phyloP scores from a whole-genome alignment of 2,329 filamentous ascomycete genomes.

The Trichoderma hamatum region DNA sequence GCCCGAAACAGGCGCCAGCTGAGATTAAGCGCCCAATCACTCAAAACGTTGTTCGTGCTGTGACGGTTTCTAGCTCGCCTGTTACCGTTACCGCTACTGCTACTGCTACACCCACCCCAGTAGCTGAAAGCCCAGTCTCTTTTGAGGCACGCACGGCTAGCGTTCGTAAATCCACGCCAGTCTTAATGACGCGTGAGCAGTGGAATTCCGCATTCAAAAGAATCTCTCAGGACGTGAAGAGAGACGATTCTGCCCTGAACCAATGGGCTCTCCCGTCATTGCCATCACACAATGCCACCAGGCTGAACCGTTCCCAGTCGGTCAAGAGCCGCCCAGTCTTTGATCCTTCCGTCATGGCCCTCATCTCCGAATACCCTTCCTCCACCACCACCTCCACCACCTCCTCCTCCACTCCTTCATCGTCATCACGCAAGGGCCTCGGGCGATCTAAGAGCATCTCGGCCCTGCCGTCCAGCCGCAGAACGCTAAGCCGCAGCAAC shows the following conservation, averaged over 20 bases:
- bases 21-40: neutral
- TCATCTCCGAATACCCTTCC: constrained; percentile 21
- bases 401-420: neutral
- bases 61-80: neutral
- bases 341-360: constrained; percentile 20
- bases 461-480: constrained; percentile 6
- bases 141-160: neutral
- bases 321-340: constrained; percentile 23
- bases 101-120: neutral
- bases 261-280: neutral
- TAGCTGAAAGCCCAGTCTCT: neutral
- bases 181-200: constrained; percentile 24
- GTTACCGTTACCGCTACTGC: neutral
- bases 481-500: neutral
- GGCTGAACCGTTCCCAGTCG: constrained; percentile 9
- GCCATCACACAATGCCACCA: neutral
- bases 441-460: constrained; percentile 21
- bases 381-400: neutral
- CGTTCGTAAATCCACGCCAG: constrained; percentile 1
- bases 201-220: constrained; percentile 22
- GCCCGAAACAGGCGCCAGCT: neutral
- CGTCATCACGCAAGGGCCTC: neutral
- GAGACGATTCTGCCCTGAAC: neutral
- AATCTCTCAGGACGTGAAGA: constrained; percentile 4
- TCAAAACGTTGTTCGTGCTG: neutral